A percentile compares a stretch with the other conserved stretches of the same genome.
These are phyloP conservation scores for Naegleria lovaniensis DNA, from an alignment of 208 protist genomes.

Conservation along the genomic window DNA sequence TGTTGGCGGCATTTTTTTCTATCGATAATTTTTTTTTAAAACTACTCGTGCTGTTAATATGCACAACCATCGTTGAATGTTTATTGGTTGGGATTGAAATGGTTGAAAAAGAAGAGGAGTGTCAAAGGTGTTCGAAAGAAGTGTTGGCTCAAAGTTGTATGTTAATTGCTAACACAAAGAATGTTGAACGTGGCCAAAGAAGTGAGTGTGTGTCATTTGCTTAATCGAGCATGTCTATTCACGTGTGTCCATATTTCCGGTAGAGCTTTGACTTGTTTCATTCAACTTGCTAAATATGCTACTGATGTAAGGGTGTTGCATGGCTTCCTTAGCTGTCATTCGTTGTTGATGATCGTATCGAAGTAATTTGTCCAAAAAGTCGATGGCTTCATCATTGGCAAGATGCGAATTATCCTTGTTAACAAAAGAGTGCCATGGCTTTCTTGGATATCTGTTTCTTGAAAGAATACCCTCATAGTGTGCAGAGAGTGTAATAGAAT, in stretches of 20 bases:
- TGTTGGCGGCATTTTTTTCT: not conserved
- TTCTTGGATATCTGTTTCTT: conserved; percentile 63
- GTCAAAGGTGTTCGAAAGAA: too few species aligned
- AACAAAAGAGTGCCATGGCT: conserved; percentile 83
- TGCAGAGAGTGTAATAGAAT: conserved; percentile 77
- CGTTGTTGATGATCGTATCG: conserved; percentile 92
- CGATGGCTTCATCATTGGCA: conserved; percentile 89
- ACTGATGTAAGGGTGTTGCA: conserved; percentile 89
- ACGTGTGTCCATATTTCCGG: conserved; percentile 1
- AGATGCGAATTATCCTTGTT: conserved; percentile 91
- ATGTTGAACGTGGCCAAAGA: too few species aligned
- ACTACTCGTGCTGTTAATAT: too few species aligned
- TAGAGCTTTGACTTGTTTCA: not conserved
- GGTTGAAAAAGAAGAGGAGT: too few species aligned
- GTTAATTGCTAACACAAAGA: too few species aligned
- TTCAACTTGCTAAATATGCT: conserved; percentile 1
- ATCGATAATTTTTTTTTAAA: not conserved
- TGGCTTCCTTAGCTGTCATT: conserved; percentile 93
- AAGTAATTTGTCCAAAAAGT: conserved; percentile 95
- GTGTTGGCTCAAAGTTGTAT: too few species aligned
- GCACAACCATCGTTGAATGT: too few species aligned
- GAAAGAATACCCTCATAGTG: conserved; percentile 73
- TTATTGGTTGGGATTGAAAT: too few species aligned
- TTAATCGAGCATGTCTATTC: not conserved
- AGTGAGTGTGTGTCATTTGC: too few species aligned